Evolutionary conservation across 129 eudicot species (phyloP).

Genomic region (Pulicaria dysenterica): DNA sequence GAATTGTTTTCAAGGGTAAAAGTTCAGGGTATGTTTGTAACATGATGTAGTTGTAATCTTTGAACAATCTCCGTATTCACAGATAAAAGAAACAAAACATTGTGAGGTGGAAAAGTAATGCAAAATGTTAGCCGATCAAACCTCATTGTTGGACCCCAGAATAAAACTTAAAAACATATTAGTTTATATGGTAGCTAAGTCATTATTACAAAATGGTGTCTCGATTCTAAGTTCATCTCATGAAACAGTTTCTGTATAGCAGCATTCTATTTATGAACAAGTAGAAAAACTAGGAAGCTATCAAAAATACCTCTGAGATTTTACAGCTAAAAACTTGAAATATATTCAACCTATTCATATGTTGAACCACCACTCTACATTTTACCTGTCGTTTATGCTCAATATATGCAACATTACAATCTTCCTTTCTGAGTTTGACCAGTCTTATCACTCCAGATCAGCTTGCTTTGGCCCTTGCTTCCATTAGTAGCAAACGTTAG

Average conservation of each 20-base stretch:
- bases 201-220: slow-evolving; percentile 6
- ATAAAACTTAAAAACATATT: background rate
- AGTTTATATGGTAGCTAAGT: slow-evolving; percentile 1
- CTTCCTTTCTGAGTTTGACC: slow-evolving; percentile 34
- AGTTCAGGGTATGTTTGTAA: background rate
- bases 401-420: slow-evolving; percentile 17
- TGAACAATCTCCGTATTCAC: background rate
- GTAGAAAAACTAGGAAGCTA: slow-evolving; percentile 17
- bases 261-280: slow-evolving; percentile 8
- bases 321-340: slow-evolving; percentile 20
- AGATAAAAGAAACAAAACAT: background rate
- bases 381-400: slow-evolving; percentile 27
- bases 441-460: slow-evolving; percentile 67
- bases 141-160: background rate
- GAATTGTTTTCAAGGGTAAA: background rate
- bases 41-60: background rate
- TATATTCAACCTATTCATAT: slow-evolving; percentile 23
- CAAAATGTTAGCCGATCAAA: background rate
- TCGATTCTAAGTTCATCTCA: slow-evolving; percentile 8
- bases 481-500: slow-evolving; percentile 78
- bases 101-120: background rate
- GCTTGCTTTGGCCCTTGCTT: slow-evolving; percentile 84
- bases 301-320: slow-evolving; percentile 17
- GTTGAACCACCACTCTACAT: background rate
- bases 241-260: slow-evolving; percentile 11